Base-by-base conservation (phyloP, 1,284 basidiomycete species). In the Lentinus polychrous region DNA sequence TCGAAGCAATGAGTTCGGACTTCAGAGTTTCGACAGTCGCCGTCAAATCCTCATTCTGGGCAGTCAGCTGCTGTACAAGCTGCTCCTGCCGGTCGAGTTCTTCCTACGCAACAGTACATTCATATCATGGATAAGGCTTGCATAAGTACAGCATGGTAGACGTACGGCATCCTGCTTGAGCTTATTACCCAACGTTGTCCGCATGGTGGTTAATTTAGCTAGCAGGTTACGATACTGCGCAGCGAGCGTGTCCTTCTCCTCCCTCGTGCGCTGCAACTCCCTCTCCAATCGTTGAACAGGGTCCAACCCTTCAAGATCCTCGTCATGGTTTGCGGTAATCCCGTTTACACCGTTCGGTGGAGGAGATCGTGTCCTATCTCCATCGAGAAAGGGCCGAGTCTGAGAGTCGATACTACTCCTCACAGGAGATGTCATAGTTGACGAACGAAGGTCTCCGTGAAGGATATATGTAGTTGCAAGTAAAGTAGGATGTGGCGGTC, bases 91-190 rank as follows among this genome's bases (percentile, higher is more conserved):
- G 76, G 72, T 96, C 94, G 36, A 97, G 83, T 75, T 96, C 94
- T 83, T 96, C 94, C 93, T 96, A 72, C 56, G 60, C 63, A 54
- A 52, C 55, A 35, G 51, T 50, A 49, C 52, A 55, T 52, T 60
- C 52, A 23, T 40, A 58, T 53, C 50, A 56, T 46, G 51, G 36
- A 48, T n/a, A 42, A 22, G 53, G 49, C 53, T 49, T 50, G 49
- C 32, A 53, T 46, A 5, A 38, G 45, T 46, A 45, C 35, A 45
- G 17, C 53, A 40, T 40, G 12, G 32, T 47, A 34, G 46, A 81
- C 91, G 64, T 70, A 96, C 94, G 57, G 96, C 95, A 69, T 99
- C 96, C 66, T 96, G 91, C 64, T 89, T 84, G 49, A 99, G 73
- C 65, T 98, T 95, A 60, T 94, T 94, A 35, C 94, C 94, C 22